Evolutionary conservation across 495 filamentous ascomycete genomes (phyloP).

Genomic region (Trichoderma virens): DNA sequence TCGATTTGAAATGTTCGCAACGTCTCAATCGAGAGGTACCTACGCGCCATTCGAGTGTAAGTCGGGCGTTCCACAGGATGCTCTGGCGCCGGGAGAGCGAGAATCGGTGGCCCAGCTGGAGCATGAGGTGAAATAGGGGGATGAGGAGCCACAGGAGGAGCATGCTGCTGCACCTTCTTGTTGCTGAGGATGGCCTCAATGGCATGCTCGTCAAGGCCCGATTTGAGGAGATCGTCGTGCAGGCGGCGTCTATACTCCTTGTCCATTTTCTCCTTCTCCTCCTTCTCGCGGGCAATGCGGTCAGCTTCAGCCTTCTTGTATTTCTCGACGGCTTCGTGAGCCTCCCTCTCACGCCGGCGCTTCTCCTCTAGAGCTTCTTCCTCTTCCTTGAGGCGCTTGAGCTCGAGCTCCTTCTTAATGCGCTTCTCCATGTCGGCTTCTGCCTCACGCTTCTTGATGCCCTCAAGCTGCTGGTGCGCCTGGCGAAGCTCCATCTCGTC

Average conservation of each 20-base stretch:
- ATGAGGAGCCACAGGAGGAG: no score
- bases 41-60: constrained; percentile 50
- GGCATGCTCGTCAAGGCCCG: constrained; percentile 43
- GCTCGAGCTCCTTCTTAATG: constrained; percentile 42
- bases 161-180: constrained; percentile 28
- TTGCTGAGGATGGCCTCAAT: constrained; percentile 46
- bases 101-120: no score
- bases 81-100: constrained; percentile 13
- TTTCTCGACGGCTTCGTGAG: constrained; percentile 47
- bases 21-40: constrained; percentile 50
- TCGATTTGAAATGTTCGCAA: constrained; percentile 41
- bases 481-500: constrained; percentile 29
- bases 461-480: constrained; percentile 35
- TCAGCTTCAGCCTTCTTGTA: constrained; percentile 49
- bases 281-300: constrained; percentile 34
- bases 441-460: constrained; percentile 34
- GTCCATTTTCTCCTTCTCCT: constrained; percentile 40
- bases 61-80: constrained; percentile 29
- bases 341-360: constrained; percentile 29
- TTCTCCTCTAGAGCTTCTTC: constrained; percentile 35
- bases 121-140: no score
- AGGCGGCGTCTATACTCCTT: constrained; percentile 42
- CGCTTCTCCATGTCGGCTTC: constrained; percentile 33
- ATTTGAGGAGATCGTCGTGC: constrained; percentile 40
- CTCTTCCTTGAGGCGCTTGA: constrained; percentile 53